Base-by-base conservation (phyloP, 2,329 filamentous ascomycete genomes). In the Fusarium nematophilum region DNA sequence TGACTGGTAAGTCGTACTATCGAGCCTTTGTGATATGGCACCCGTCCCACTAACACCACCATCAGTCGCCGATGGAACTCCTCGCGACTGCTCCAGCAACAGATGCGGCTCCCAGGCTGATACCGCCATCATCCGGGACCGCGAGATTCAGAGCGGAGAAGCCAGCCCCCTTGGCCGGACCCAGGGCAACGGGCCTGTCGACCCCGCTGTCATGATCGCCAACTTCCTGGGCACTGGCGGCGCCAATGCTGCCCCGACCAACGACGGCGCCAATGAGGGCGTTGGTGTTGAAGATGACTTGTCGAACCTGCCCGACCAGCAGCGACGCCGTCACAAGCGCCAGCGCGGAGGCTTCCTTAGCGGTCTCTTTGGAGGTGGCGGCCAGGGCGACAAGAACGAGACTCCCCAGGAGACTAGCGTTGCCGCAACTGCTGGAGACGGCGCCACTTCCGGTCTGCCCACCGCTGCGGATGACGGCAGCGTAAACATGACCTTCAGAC, bases 61-160 rank as follows among this genome's bases (percentile, higher is more conserved):
- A n/a, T n/a, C 18, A 80, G 84, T 89, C 62, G 78, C 79, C 39
- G 87, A 90, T 58, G 87, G 86, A 67, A 90, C 87, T 59, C 88
- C 87, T 44, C 86, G 88, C 69, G 86, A 90, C 75, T 90, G 87
- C 73, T 78, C 83, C 44, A 78, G 77, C 66, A 85, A 87, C 65
- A 61, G 72, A 38, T 90, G 86, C 70, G 88, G 87, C 54, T 82
- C 87, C n/a, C 83, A 90, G 72, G 85, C 83, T 55, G 88, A 90
- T 70, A 90, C 88, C n/a, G 80, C 87, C 72, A 89, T 90, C 78
- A 89, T 90, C 74, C 84, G 87, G 30, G 75, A 83, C 57, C 74
- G 77, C 10, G 87, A 90, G 75, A 80, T 90, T 53, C 75, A 76
- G 31, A 81, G 76, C 42, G 78, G 76, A 66, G 78, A 81, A 64